Base-by-base conservation (phyloP, 129 eudicot species). In the Tagetes patula region DNA sequence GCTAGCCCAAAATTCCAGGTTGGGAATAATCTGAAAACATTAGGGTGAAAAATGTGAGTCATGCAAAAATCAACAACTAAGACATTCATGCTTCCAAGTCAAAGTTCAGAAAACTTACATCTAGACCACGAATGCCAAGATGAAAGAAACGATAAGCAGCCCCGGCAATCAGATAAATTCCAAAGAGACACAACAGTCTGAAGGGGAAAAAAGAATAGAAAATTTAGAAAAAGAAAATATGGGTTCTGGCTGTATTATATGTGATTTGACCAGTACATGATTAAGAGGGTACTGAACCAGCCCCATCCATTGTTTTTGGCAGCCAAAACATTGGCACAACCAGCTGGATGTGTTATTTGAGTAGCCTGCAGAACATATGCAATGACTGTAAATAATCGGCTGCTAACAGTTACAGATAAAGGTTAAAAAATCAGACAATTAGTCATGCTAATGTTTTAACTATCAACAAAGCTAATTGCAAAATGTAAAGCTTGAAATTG, bases 1-100 rank as follows among this genome's bases (percentile, higher is more conserved):
- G 85, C 92, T 87, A 79, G 82, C 84, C 98, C 98, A 92, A 65
- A 89, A 78, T 77, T 92, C 96, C 86, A 92, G 76, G 83, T 92
- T 87, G 1, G 96, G 98, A 69, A 89, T 82, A 40, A 84, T 77
- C 98, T 92, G 91, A 78, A 79, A 71, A 77, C 40, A 67, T 47
- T 36, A 34, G 8, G 75, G 14, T 34, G 3, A 63, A 7, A 65
- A 55, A 3, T 2, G 32, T 27, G 34, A 74, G 67, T 59, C 31
- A 60, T 9, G 4, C 70, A 11, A 73, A 31, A 39, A 71, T 20
- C 47, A 42, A 33, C 2, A 55, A 46, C 31, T 14, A 66, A 56
- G 63, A 47, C 65, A 52, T 40, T 5, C 14, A 11, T 40, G 5
- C 30, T 39, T 62, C 59, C 46, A 11, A 67, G 63, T 27, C 4